These are phyloP conservation scores for Lophiostoma macrostomum DNA, from an alignment of 495 filamentous ascomycete species.

Conservation along the genomic window DNA sequence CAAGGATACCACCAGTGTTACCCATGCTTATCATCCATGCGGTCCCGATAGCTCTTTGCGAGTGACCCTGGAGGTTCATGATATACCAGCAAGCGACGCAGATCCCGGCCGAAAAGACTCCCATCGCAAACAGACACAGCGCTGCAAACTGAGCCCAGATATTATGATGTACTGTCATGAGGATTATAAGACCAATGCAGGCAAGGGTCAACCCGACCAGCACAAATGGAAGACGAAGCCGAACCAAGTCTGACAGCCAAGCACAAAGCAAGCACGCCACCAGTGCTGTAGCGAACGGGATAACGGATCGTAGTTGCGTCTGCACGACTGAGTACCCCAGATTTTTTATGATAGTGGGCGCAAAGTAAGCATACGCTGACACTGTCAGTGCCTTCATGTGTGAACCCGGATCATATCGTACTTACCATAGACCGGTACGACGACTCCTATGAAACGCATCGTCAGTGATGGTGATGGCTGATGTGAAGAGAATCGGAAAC, in stretches of 20 bases:
- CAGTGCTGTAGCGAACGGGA: slow-evolving; percentile 8
- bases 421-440: slow-evolving; percentile 14
- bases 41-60: slow-evolving; percentile 33
- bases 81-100: slow-evolving; percentile 40
- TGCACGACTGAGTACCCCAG: slow-evolving; percentile 8
- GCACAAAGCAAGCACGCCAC: slow-evolving; percentile 5
- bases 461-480: background rate
- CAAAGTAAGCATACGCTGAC: slow-evolving; percentile 11
- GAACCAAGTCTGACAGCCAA: slow-evolving; percentile 8
- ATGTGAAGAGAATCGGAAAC: background rate
- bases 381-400: background rate
- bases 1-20: slow-evolving; percentile 26
- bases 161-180: slow-evolving; percentile 20
- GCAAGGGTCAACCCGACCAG: slow-evolving; percentile 3
- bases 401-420: background rate
- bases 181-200: slow-evolving; percentile 10
- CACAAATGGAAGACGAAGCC: slow-evolving; percentile 13
- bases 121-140: slow-evolving; percentile 28
- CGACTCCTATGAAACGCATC: background rate
- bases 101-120: slow-evolving; percentile 30
- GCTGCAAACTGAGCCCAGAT: slow-evolving; percentile 19
- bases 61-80: slow-evolving; percentile 41
- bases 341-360: slow-evolving; percentile 7
- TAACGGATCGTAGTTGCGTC: slow-evolving; percentile 6
- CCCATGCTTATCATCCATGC: slow-evolving; percentile 30